Evolutionary conservation across 1,284 basidiomycete genomes (phyloP).

Genomic region (Dichomitus squalens): DNA sequence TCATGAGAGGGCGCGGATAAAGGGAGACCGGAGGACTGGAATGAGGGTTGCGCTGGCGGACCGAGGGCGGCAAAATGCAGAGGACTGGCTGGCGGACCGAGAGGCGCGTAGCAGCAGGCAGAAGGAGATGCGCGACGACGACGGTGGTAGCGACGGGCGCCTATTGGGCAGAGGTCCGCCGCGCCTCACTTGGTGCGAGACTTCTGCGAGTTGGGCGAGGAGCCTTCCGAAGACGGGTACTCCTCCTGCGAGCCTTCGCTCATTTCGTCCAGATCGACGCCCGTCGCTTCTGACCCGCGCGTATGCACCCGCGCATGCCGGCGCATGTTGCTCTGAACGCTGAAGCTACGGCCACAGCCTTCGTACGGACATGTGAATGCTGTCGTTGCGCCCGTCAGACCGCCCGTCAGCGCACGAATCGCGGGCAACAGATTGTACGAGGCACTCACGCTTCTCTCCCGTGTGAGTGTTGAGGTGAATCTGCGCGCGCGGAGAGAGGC

Average conservation of each 20-base stretch:
- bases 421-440: neutral
- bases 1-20: neutral
- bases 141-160: neutral
- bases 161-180: no score
- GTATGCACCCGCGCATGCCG: constrained; percentile 76
- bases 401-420: constrained; percentile 14
- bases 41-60: neutral
- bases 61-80: neutral
- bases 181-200: neutral
- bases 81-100: neutral
- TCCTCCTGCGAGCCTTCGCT: constrained; percentile 28
- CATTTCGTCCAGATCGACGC: constrained; percentile 26
- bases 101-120: neutral
- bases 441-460: constrained; percentile 76
- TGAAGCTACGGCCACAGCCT: constrained; percentile 79
- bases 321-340: constrained; percentile 87
- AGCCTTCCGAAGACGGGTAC: constrained; percentile 17
- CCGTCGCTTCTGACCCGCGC: constrained; percentile 27
- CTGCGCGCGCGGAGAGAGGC: constrained; percentile 38
- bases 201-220: constrained; percentile 22
- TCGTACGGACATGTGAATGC: constrained; percentile 77
- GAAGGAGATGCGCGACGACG: neutral
- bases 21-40: neutral
- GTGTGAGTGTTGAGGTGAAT: constrained; percentile 86
- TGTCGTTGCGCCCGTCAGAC: constrained; percentile 33